Conservation (phyloP, 306 rosid genomes). For the Pueraria montana region DNA sequence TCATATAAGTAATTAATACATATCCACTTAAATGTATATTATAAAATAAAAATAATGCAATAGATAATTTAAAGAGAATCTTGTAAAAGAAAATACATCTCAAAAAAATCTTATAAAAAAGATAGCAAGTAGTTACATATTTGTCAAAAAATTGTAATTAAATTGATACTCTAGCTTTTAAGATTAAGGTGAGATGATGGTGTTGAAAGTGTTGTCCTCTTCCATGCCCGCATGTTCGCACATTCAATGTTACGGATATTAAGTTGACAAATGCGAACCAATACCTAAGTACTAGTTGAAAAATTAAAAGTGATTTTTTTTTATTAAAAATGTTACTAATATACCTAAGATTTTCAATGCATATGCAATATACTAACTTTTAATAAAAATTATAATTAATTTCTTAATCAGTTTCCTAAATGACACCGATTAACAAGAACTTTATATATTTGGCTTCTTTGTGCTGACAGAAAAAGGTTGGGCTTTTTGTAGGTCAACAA, state of each 20-base stretch:
- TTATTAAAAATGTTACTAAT: not conserved
- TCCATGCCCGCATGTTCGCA: not conserved
- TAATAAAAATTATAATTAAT: not conserved
- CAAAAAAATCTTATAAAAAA: too few relatives aligned
- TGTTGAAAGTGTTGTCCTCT: not conserved
- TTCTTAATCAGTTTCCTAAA: not conserved
- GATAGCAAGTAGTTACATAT: not conserved
- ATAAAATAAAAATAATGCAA: not conserved
- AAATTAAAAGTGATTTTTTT: not conserved
- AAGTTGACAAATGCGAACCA: not conserved
- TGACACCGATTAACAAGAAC: not conserved
- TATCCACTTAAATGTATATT: not conserved
- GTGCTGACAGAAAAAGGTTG: not conserved
- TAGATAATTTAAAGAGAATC: not conserved
- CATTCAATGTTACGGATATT: not conserved
- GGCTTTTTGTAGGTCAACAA: not conserved
- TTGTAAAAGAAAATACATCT: too few relatives aligned
- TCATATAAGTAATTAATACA: not conserved
- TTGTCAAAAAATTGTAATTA: not conserved
- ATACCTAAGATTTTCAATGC: not conserved
- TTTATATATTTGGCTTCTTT: not conserved
- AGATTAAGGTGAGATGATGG: not conserved
- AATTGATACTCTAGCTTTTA: not conserved
- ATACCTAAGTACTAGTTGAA: not conserved
- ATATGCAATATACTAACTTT: not conserved